Evolutionary conservation across 2,329 filamentous ascomycete species (phyloP).

Genomic region (Cladosporium sp.): DNA sequence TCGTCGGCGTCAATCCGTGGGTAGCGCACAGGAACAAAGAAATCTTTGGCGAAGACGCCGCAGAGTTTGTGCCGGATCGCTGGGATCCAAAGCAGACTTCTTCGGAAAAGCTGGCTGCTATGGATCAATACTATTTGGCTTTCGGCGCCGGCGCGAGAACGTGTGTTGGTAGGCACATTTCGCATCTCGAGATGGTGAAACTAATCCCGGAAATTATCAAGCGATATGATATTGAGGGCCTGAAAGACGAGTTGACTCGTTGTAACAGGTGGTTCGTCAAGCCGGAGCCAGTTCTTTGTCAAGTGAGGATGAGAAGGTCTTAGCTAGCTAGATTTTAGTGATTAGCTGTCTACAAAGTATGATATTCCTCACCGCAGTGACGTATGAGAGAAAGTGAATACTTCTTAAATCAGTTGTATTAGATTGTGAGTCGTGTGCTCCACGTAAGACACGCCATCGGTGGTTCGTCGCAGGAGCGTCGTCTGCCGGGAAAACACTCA

Average conservation of each 20-base stretch:
- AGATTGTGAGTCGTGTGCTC: neutral
- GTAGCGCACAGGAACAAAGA: conserved; percentile 33
- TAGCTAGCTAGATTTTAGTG: neutral
- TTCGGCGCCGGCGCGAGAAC: neutral
- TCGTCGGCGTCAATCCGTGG: conserved; percentile 38
- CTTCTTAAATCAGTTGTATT: neutral
- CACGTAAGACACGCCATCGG: neutral
- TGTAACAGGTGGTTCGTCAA: neutral
- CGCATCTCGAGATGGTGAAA: neutral
- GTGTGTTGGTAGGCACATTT: neutral
- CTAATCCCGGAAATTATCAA: neutral
- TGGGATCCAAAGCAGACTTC: conserved; percentile 25
- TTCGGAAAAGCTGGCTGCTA: neutral
- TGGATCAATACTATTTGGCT: neutral
- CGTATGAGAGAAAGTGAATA: neutral
- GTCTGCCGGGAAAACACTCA: neutral
- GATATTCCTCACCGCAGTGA: neutral
- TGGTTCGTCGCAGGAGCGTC: neutral
- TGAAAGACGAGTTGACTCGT: neutral
- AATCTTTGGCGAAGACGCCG: conserved; percentile 35
- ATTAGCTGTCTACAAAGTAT: neutral
- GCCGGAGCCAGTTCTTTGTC: neutral
- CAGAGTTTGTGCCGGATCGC: conserved; percentile 36
- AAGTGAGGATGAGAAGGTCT: neutral
- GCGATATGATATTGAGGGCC: neutral